phyloP scores from a whole-genome alignment of 2,329 filamentous ascomycete species.

The Thyridium curvatum region DNA sequence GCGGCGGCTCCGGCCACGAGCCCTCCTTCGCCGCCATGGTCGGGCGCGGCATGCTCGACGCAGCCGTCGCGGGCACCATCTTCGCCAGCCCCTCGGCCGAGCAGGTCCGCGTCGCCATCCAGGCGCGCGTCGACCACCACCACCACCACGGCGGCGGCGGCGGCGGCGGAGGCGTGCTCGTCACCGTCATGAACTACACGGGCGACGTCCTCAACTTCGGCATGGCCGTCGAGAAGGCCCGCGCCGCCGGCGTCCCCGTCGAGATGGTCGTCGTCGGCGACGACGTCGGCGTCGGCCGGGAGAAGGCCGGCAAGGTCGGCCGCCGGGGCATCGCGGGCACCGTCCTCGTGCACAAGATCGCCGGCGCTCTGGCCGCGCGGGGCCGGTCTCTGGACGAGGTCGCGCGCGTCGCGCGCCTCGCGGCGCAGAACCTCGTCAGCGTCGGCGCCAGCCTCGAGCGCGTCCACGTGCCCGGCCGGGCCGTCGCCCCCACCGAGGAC shows the following conservation, averaged over 20 bases:
- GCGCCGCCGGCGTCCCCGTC: constrained; percentile 67
- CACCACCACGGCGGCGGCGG: constrained; percentile 23
- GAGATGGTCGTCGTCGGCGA: constrained; percentile 92
- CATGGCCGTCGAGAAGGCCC: constrained; percentile 87
- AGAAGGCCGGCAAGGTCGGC: constrained; percentile 84
- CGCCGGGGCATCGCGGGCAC: constrained; percentile 86
- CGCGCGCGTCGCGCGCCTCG: constrained; percentile 62
- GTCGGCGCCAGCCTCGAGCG: constrained; percentile 83
- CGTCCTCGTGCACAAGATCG: constrained; percentile 85
- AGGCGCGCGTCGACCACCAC: constrained; percentile 59
- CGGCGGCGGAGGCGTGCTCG: constrained; percentile 58
- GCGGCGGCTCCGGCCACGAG: constrained; percentile 86
- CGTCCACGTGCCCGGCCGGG: constrained; percentile 86
- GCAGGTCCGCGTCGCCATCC: constrained; percentile 73
- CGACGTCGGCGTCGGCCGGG: constrained; percentile 81
- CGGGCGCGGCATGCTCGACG: constrained; percentile 71
- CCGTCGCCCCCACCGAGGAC: constrained; percentile 46
- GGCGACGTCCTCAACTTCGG: constrained; percentile 89
- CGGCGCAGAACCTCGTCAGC: constrained; percentile 71
- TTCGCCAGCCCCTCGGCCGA: constrained; percentile 71
- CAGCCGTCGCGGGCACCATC: constrained; percentile 78
- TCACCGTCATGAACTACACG: constrained; percentile 96
- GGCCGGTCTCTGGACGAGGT: constrained; percentile 66
- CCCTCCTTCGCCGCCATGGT: constrained; percentile 84
- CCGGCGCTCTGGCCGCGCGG: constrained; percentile 72